These are phyloP conservation scores for Rostrohypoxylon terebratum DNA, from an alignment of 495 filamentous ascomycete species.

Conservation along the genomic window DNA sequence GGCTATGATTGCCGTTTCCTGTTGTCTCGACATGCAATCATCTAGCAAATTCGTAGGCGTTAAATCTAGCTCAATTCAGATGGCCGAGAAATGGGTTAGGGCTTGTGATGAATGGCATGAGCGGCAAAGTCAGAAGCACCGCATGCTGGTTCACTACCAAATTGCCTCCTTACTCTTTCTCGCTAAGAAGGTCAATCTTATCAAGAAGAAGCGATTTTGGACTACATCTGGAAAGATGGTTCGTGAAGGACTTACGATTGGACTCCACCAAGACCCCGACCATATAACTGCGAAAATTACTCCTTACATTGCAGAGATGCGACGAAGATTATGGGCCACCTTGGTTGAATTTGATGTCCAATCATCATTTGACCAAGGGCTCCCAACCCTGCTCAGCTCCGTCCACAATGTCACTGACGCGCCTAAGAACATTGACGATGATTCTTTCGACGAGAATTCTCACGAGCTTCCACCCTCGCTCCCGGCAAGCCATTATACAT, in stretches of 20 bases:
- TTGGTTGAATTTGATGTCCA: constrained; percentile 53
- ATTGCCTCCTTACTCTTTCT: constrained; percentile 51
- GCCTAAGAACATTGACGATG: constrained; percentile 51
- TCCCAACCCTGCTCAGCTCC: constrained; percentile 50
- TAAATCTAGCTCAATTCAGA: constrained; percentile 47
- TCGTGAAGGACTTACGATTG: constrained; percentile 47
- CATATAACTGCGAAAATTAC: constrained; percentile 40
- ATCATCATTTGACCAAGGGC: constrained; percentile 51
- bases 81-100: constrained; percentile 49
- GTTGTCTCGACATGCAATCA: constrained; percentile 74
- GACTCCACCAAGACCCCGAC: constrained; percentile 50
- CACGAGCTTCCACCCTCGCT: constrained; percentile 44
- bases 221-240: constrained; percentile 48
- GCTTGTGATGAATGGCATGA: constrained; percentile 50
- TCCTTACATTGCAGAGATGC: constrained; percentile 52
- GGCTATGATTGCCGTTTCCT: constrained; percentile 51
- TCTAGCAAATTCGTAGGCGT: constrained; percentile 49
- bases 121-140: constrained; percentile 49
- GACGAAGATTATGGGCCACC: constrained; percentile 50
- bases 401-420: constrained; percentile 45
- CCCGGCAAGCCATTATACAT: constrained; percentile 47
- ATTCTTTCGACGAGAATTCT: constrained; percentile 48
- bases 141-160: constrained; percentile 53
- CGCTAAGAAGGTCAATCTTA: constrained; percentile 49
- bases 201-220: constrained; percentile 54